Percentiles rank a stretch among this genome's conserved stretches.
Conservation (phyloP, 805 yeast species). For the Wickerhamomyces xylosicus region DNA sequence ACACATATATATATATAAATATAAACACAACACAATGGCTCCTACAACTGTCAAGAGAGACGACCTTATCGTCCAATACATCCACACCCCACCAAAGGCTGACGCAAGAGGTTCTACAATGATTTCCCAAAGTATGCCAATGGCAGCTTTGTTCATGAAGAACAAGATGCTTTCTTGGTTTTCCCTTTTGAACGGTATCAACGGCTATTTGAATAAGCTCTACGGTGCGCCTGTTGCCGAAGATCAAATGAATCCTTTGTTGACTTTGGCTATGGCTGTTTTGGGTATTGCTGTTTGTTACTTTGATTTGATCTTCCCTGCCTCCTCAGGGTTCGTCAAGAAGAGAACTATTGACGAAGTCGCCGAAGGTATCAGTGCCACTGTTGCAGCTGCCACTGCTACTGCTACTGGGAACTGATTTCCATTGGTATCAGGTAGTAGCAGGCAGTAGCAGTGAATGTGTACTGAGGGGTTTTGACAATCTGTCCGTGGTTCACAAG, state of each 20-base stretch:
- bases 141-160: constrained; percentile 60
- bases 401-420: constrained; percentile 3
- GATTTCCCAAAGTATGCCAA: constrained; percentile 48
- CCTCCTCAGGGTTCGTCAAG: constrained; percentile 19
- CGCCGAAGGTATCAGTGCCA: constrained; percentile 15
- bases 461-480: too few species aligned
- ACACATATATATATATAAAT: not conserved
- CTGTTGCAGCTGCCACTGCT: constrained; percentile 8
- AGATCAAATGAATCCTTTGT: constrained; percentile 27
- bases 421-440: too few species aligned
- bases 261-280: constrained; percentile 24
- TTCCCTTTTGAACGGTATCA: constrained; percentile 36
- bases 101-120: constrained; percentile 34
- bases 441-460: too few species aligned
- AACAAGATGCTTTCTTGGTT: constrained; percentile 44
- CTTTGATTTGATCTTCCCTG: constrained; percentile 30
- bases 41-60: constrained; percentile 22
- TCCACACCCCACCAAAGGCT: constrained; percentile 38
- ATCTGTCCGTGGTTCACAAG: too few species aligned
- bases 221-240: constrained; percentile 20
- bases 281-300: constrained; percentile 43
- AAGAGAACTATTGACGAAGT: constrained; percentile 14
- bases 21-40: constrained; percentile 12
- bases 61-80: constrained; percentile 29
- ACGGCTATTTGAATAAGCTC: constrained; percentile 19